A percentile compares a stretch with the other conserved stretches of the same genome.
phyloP scores from a whole-genome alignment of 345 rosid genomes.

The Euclidium syriacum region DNA sequence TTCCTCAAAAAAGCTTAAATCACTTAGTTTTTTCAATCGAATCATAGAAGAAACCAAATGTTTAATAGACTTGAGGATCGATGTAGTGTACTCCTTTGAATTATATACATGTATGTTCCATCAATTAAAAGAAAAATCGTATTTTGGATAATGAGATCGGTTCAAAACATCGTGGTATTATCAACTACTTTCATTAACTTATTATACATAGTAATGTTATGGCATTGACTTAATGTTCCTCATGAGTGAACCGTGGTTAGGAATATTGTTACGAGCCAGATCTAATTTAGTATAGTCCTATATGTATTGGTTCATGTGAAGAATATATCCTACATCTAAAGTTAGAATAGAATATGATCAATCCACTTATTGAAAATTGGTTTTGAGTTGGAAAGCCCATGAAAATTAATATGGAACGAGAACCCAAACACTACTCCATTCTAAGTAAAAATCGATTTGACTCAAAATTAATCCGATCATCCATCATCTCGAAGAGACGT shows the following conservation, averaged over 20 bases:
- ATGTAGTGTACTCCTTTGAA: not conserved
- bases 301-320: too few species aligned
- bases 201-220: not conserved
- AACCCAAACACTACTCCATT: too few species aligned
- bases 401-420: too few species aligned
- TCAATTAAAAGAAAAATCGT: not conserved
- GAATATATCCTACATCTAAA: too few species aligned
- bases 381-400: too few species aligned
- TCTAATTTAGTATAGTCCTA: not conserved
- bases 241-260: not conserved
- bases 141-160: not conserved
- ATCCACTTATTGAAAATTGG: too few species aligned
- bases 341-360: too few species aligned
- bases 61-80: not conserved
- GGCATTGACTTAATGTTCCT: not conserved
- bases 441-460: too few species aligned
- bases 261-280: not conserved
- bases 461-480: too few species aligned
- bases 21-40: constrained; percentile 5
- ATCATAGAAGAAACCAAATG: constrained; percentile 1
- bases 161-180: not conserved
- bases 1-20: constrained; percentile 10
- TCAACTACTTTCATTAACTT: not conserved
- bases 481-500: too few species aligned
- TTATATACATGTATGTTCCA: not conserved